phyloP scores from a whole-genome alignment of 139 green algal genomes.

The Micractinium sp. region DNA sequence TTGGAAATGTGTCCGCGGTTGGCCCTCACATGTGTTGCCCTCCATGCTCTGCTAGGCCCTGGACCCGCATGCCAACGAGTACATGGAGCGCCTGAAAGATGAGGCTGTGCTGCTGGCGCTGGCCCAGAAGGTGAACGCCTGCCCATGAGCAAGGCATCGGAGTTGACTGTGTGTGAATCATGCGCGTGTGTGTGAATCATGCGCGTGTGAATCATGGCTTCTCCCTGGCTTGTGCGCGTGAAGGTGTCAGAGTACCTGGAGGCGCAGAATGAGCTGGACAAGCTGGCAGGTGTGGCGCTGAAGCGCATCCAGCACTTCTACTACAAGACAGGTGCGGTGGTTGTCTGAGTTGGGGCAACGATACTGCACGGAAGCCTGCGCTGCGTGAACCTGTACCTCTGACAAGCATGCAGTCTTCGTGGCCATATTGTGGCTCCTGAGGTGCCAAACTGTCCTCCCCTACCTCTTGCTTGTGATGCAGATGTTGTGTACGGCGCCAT shows the following conservation, averaged over 20 bases:
- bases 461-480: not conserved
- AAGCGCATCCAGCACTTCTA: constrained; percentile 97
- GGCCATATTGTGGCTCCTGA: not conserved
- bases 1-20: not conserved
- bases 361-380: not conserved
- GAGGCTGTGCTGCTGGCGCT: constrained; percentile 94
- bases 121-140: constrained; percentile 77
- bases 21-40: not conserved
- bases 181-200: not conserved
- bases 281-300: constrained; percentile 70
- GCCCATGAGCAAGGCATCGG: not conserved
- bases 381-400: too few species aligned
- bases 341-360: constrained; percentile 46
- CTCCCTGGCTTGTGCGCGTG: not conserved
- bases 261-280: constrained; percentile 31
- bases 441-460: not conserved
- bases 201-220: not conserved
- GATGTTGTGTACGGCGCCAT: constrained; percentile 86
- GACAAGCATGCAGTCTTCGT: not conserved
- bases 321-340: constrained; percentile 89
- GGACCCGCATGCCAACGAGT: constrained; percentile 97
- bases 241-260: constrained; percentile 41
- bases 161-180: not conserved
- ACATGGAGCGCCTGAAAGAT: constrained; percentile 93
- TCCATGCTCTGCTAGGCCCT: constrained; percentile 66